Percentiles rank a stretch among this genome's conserved stretches.
These are phyloP conservation scores for Leucogyrophana mollusca DNA, from an alignment of 768 basidiomycete species.

Conservation along the genomic window DNA sequence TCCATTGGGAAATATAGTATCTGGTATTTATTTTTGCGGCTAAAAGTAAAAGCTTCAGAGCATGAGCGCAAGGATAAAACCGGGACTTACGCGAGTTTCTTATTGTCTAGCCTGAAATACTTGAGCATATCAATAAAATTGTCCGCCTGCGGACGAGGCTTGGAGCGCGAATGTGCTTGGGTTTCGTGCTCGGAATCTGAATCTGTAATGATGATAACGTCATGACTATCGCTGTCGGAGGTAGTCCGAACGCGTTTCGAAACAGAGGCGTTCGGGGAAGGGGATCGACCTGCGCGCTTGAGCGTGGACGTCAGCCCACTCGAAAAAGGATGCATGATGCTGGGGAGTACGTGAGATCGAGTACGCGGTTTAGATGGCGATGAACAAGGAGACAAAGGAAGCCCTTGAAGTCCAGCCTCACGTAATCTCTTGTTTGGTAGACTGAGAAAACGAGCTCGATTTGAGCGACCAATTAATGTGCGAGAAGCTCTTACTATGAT, in stretches of 20 bases:
- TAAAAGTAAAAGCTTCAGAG: slow-evolving; percentile 4
- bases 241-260: slow-evolving; percentile 23
- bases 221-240: slow-evolving; percentile 27
- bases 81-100: slow-evolving; percentile 41
- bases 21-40: slow-evolving; percentile 62
- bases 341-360: slow-evolving; percentile 2
- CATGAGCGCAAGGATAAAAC: neutral
- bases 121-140: slow-evolving; percentile 37
- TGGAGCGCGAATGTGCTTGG: neutral
- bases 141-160: slow-evolving; percentile 13
- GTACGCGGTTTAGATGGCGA: slow-evolving; percentile 16
- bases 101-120: slow-evolving; percentile 47
- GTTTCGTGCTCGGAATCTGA: slow-evolving; percentile 11
- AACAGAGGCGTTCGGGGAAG: slow-evolving; percentile 10
- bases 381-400: slow-evolving; percentile 3
- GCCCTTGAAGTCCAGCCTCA: slow-evolving; percentile 16
- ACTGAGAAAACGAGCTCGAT: slow-evolving; percentile 12
- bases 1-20: slow-evolving; percentile 80
- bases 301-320: slow-evolving; percentile 4
- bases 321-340: slow-evolving; percentile 8
- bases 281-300: slow-evolving; percentile 22
- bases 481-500: slow-evolving; percentile 56
- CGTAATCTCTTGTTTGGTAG: slow-evolving; percentile 12
- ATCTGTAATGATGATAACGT: slow-evolving; percentile 23
- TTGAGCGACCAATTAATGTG: no score